Percentiles rank a stretch among this genome's conserved stretches.
Evolutionary conservation across 768 basidiomycete species (phyloP).

Genomic region (Scleroderma citrinum): DNA sequence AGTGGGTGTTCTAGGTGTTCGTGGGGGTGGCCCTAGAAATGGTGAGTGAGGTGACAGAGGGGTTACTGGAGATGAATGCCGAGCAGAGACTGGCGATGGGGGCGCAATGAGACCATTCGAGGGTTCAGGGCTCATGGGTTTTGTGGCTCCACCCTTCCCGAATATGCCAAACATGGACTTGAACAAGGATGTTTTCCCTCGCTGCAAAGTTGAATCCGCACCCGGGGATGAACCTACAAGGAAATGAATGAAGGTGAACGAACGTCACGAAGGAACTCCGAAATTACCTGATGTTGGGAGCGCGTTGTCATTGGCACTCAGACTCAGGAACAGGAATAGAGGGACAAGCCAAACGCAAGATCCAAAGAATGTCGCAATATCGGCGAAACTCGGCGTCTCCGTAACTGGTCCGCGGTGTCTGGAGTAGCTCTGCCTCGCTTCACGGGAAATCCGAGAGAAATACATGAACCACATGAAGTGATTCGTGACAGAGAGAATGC

Average conservation of each 20-base stretch:
- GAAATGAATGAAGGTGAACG: not conserved
- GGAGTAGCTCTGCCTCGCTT: slow-evolving; percentile 47
- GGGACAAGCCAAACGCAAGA: slow-evolving; percentile 87
- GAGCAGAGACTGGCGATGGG: slow-evolving; percentile 35
- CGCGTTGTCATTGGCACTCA: slow-evolving; percentile 96
- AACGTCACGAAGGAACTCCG: not conserved
- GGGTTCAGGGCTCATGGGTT: slow-evolving; percentile 38
- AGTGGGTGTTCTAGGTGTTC: slow-evolving; percentile 16
- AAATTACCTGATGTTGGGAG: slow-evolving; percentile 64
- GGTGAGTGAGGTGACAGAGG: slow-evolving; percentile 24
- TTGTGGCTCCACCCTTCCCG: slow-evolving; percentile 36
- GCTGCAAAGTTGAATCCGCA: slow-evolving; percentile 27
- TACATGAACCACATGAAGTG: slow-evolving; percentile 98
- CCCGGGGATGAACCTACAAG: slow-evolving; percentile 2
- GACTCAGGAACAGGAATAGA: slow-evolving; percentile 88
- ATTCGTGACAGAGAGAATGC: slow-evolving; percentile 76
- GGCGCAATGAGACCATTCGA: slow-evolving; percentile 72
- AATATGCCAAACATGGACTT: slow-evolving; percentile 52
- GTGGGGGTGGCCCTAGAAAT: slow-evolving; percentile 22
- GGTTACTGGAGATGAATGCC: slow-evolving; percentile 16
- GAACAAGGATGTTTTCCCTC: slow-evolving; percentile 59
- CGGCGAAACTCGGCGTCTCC: slow-evolving; percentile 47
- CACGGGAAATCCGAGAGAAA: slow-evolving; percentile 69
- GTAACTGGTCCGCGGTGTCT: slow-evolving; percentile 38
- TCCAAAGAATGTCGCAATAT: slow-evolving; percentile 80